Evolutionary conservation across 139 green algal species (phyloP).

Genomic region (Chlamydomonas incerta): DNA sequence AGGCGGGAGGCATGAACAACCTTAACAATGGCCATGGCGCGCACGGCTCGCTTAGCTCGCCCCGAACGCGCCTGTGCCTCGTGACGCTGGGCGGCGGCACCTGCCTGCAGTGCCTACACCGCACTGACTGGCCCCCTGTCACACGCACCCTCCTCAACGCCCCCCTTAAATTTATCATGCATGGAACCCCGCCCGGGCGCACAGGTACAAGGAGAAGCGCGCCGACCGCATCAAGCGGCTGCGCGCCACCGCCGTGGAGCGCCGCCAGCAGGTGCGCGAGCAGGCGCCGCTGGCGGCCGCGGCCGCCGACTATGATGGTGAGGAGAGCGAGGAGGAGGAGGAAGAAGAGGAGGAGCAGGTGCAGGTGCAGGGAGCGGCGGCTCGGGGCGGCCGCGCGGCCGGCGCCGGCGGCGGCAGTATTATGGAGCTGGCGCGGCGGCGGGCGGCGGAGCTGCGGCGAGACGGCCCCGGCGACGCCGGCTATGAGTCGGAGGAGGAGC

Average conservation of each 20-base stretch:
- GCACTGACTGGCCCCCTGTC: no score
- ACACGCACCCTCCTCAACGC: not conserved
- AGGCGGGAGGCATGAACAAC: no score
- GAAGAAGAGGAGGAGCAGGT: not conserved
- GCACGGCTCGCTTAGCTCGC: not conserved
- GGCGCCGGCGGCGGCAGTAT: not conserved
- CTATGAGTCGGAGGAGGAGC: not conserved
- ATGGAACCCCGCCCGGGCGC: constrained; percentile 10
- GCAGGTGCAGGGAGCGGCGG: not conserved
- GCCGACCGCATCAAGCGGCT: not conserved
- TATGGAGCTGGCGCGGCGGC: constrained; percentile 11
- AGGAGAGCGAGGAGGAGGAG: no score
- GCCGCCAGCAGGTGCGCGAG: not conserved
- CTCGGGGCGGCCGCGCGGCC: no score
- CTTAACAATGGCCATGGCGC: no score
- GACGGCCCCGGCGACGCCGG: not conserved
- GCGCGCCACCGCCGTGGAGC: not conserved
- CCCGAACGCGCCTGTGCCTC: not conserved
- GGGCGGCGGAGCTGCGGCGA: not conserved
- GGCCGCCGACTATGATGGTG: not conserved
- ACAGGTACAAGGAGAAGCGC: constrained; percentile 9
- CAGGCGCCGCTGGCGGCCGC: no score
- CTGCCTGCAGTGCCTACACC: no score
- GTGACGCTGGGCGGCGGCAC: no score
- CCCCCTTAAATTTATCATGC: not conserved